Base-by-base conservation (phyloP, 306 rosid genomes). In the Pyrus pyrifolia region DNA sequence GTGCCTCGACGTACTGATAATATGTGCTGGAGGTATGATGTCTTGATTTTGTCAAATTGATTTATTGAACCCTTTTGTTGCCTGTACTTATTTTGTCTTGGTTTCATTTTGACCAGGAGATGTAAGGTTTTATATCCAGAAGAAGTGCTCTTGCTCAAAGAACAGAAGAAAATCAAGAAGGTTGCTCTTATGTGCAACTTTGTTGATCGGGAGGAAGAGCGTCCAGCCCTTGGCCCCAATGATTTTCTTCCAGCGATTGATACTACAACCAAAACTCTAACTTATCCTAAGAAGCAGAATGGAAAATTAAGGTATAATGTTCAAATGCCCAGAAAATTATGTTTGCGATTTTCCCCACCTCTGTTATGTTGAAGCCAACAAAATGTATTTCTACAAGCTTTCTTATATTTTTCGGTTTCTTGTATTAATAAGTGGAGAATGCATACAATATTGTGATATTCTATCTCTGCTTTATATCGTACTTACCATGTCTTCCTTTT, bases 151-250 rank as follows among this genome's bases (percentile, higher is more conserved):
- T 58, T 86, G 84, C 93, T 90, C 74, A 88, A 81, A 88, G 93
- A 83, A 69, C 93, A 93, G 31, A 89, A 85, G 85, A 90, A 82
- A 85, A 86, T 71, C 80, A 88, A 80, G 71, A 92, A 82, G 75
- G 83, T 90, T 11, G 87, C 91, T 59, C 79, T 89, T 63, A 76
- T 83, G 61, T 35, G 88, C 81, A 92, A 95, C 80, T 95, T 92
- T 51, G 99, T 95, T 46, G 99, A 95, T 79, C 79, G 97, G 76
- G 97, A 92, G 81, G 78, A 87, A 8, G 99, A 95, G 63, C 97
- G 97, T 68, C 93, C 99, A 27, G 78, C 90, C 78, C 87, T 92
- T 84, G 67, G 88, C 70, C 84, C 87, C 27, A 79, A 73, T 44
- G 96, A 90, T 78, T 95, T 92, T 76, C 84, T 71, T 79, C 97